Evolutionary conservation across 2,329 filamentous ascomycete species (phyloP), one percentile per base, ranked within the genome.

Genomic region (Penicillium fuscoglaucum): DNA sequence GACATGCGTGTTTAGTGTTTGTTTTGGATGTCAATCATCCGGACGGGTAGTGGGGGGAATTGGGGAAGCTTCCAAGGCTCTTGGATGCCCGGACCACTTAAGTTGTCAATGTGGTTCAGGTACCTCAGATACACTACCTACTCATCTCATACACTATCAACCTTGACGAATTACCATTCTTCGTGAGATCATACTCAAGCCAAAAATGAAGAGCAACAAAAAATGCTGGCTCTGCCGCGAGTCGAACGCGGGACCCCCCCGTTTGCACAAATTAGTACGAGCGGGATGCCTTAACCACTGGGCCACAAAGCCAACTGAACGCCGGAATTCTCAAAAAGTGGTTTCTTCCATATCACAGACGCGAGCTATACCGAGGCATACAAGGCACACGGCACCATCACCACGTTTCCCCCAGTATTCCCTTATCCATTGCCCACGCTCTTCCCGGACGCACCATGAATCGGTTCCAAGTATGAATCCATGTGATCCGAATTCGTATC

Each of bases 401-500:
- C 60, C 59, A 58, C 56, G 55, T 55, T 62, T 55, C 60, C 58
- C 49, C 52, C 52, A 52, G 52, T 29, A 19, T 24, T 43, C 51
- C 56, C 50, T 54, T 52, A 54, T 50, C 51, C 52, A 57, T 54
- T 53, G 37, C 43, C 53, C 46, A 60, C 52, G 33, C 47, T 44
- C 45, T 50, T 26, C 31, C 50, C 24, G 17, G 15, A 46, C 48
- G 41, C 63, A 64, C 59, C 58, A 74, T 73, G 70, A 71, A 72
- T 62, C 66, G 61, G 47, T 72, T 74, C 53, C 66, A 71, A 62
- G 74, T 76, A 73, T 60, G 67, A 54, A 52, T 26, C 6, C 24
- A 19, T 37, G 44, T n/a, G 17, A 24, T n/a, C n/a, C 21, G 35
- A 9, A 35, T 37, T n/a, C 9, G 2, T 33, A 29, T 35, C 6